These are phyloP conservation scores for Ceratocystis albifundus DNA, from an alignment of 2,329 filamentous ascomycete genomes.

Conservation along the genomic window DNA sequence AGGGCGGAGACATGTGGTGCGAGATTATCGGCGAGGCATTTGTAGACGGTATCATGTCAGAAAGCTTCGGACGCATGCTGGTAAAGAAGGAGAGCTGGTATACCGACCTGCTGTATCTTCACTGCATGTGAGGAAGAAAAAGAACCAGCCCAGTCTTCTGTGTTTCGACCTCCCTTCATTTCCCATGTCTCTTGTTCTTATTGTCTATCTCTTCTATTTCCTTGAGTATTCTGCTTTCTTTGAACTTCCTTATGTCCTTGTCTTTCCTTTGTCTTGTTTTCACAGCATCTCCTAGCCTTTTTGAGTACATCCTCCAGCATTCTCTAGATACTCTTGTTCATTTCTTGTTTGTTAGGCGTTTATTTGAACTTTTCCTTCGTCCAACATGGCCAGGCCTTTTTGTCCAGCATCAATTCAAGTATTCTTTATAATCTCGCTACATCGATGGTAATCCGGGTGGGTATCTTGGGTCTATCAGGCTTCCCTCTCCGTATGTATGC, in stretches of 20 bases:
- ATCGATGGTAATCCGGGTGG: too few relatives aligned
- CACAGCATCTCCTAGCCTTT: neutral
- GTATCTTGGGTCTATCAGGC: too few relatives aligned
- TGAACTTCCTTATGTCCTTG: neutral
- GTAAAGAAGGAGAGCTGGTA: slow-evolving; percentile 21
- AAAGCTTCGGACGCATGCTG: slow-evolving; percentile 16
- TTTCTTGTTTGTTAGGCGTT: neutral
- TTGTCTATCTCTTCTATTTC: neutral
- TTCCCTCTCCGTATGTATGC: too few relatives aligned
- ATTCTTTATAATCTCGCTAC: too few relatives aligned
- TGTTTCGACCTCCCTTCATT: too few relatives aligned
- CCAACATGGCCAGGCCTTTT: too few relatives aligned
- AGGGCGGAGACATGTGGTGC: slow-evolving; percentile 19
- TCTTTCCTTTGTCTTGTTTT: neutral
- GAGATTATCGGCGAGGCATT: slow-evolving; percentile 22
- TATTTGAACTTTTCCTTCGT: too few relatives aligned
- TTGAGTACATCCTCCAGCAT: neutral
- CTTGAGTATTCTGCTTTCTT: neutral
- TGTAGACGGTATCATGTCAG: slow-evolving; percentile 21
- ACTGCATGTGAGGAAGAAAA: slow-evolving; percentile 9
- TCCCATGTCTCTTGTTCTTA: neutral
- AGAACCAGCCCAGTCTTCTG: neutral
- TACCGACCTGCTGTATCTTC: slow-evolving; percentile 17
- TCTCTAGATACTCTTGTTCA: neutral
- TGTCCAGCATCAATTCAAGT: too few relatives aligned